Evolutionary conservation across 495 filamentous ascomycete species (phyloP), one percentile per base, ranked within the genome.

Genomic region (Aspergillus asperescens): DNA sequence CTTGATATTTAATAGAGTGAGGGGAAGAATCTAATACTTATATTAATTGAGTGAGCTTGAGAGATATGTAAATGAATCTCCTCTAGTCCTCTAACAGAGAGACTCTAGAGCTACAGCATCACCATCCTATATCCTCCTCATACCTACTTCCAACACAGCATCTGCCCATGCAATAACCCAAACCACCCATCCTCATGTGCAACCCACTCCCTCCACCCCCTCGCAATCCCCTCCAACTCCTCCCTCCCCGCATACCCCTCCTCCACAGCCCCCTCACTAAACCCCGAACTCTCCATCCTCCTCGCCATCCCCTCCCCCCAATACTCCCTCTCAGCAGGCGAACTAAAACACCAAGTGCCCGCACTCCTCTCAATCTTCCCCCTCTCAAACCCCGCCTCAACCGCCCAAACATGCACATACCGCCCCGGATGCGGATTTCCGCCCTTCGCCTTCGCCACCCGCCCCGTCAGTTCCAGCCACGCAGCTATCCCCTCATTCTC

Each of bases 251-350:
- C 66, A 52, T 65, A 64, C n/a, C 72, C 71, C 23, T 66, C 69
- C 25, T 64, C 57, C 1, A 77, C 49, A 7, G 61, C 66, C 35
- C 48, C 64, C 35, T 59, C 62, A 45, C 68, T 64, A 57, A 73
- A 78, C 22, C 69, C 65, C 12, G 71, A 75, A 1, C 60, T 55
- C 40, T 62, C 42, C 7, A 63, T 63, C 51, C 78, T 50, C 16
- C 67, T 69, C 37, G 67, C 73, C 75, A 77, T 78, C 23, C 69
- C 59, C 0, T 67, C 72, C 37, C 74, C 74, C 76, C 77, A 81
- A 52, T 68, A 75, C 40, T 42, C 59, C 40, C 71, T 55, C 57
- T 79, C 76, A 37, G 70, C 73, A 9, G 41, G 47, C 31, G 43
- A 64, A 35, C 67, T 73, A 59, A 77, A 81, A 24, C 67, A 74